Evolutionary conservation across 495 filamentous ascomycete genomes (phyloP).

Genomic region (Xylaria scruposa): DNA sequence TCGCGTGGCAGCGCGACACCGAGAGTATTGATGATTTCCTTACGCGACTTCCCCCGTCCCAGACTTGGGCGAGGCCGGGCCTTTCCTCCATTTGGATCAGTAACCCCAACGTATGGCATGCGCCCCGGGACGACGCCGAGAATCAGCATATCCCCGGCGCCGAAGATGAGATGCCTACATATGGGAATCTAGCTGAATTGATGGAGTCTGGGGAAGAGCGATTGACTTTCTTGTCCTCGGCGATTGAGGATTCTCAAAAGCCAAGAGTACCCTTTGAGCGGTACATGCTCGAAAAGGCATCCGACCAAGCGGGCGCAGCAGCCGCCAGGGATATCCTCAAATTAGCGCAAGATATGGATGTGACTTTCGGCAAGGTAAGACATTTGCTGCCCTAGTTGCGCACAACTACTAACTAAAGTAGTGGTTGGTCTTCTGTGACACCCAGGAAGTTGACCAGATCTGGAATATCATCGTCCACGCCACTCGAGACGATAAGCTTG

Average conservation of each 20-base stretch:
- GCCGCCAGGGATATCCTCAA: constrained; percentile 61
- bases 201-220: constrained; percentile 44
- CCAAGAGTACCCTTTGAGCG: constrained; percentile 35
- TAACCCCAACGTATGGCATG: constrained; percentile 55
- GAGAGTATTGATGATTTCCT: constrained; percentile 71
- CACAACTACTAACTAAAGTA: constrained; percentile 25
- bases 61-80: constrained; percentile 45
- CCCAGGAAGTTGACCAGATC: constrained; percentile 60
- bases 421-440: constrained; percentile 82
- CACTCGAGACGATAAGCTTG: constrained; percentile 68
- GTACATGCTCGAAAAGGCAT: constrained; percentile 52
- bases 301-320: constrained; percentile 56
- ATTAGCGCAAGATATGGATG: constrained; percentile 60
- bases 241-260: constrained; percentile 38
- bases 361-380: constrained; percentile 67
- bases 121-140: constrained; percentile 30
- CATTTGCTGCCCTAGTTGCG: neutral
- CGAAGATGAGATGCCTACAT: constrained; percentile 45
- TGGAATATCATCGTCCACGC: constrained; percentile 71
- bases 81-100: constrained; percentile 72
- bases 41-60: constrained; percentile 68
- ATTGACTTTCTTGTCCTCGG: constrained; percentile 43
- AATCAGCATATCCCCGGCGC: constrained; percentile 51
- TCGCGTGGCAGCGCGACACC: constrained; percentile 54
- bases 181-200: constrained; percentile 35